phyloP scores from a whole-genome alignment of 148 eudicot species.

The Suaeda aralocaspica region DNA sequence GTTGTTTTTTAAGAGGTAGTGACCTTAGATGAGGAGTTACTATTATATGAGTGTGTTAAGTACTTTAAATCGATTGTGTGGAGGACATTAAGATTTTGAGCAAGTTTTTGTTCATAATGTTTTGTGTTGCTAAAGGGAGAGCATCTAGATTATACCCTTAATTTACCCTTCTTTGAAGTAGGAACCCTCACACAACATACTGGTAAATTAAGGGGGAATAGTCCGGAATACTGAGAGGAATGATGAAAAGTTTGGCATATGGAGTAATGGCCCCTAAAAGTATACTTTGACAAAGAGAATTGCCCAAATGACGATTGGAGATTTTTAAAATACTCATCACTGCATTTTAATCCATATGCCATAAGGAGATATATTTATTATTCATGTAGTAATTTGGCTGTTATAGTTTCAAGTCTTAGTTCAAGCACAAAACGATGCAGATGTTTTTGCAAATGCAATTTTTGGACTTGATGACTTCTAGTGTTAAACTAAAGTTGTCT shows the following conservation, averaged over 20 bases:
- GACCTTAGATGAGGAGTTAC: too few species aligned
- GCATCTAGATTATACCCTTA: background rate
- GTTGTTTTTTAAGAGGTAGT: background rate
- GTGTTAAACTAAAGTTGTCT: conserved; percentile 16
- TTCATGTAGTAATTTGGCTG: background rate
- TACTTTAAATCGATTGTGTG: too few species aligned
- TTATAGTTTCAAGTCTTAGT: background rate
- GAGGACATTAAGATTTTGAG: too few species aligned
- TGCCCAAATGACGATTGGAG: background rate
- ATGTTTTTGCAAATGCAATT: background rate
- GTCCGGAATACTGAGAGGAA: background rate
- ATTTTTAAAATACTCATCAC: background rate
- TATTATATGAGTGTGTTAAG: too few species aligned
- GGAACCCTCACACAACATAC: background rate
- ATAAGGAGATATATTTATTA: background rate
- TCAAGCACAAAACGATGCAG: background rate
- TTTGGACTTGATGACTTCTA: conserved; percentile 5
- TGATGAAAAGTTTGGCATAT: background rate
- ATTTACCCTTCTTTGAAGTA: background rate
- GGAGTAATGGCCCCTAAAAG: background rate
- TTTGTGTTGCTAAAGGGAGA: too few species aligned
- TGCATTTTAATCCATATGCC: background rate
- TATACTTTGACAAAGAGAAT: background rate
- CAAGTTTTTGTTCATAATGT: too few species aligned
- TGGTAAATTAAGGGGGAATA: background rate